These are phyloP conservation scores for Pseudogymnoascus sp. DNA, from an alignment of 2,329 filamentous ascomycete species.

Conservation along the genomic window DNA sequence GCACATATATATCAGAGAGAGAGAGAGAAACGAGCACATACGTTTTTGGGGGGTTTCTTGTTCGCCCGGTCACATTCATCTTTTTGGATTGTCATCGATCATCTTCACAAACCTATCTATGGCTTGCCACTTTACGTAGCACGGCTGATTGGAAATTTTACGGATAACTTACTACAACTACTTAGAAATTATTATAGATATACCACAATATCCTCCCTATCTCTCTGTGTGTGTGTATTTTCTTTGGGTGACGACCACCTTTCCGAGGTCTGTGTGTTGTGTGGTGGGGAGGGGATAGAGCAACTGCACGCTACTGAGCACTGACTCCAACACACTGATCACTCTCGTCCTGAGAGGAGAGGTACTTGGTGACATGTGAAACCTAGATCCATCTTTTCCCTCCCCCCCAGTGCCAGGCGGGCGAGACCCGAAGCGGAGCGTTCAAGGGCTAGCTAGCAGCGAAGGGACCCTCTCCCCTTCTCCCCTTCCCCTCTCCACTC, in stretches of 20 bases:
- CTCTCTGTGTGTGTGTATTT: neutral
- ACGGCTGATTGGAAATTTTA: slow-evolving; percentile 1
- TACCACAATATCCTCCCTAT: neutral
- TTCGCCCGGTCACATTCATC: neutral
- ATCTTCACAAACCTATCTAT: neutral
- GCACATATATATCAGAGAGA: slow-evolving; percentile 5
- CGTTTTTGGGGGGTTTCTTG: neutral
- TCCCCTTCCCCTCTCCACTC: neutral
- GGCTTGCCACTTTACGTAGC: neutral
- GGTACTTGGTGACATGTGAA: slow-evolving; percentile 3
- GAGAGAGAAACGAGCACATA: neutral
- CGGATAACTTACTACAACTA: neutral
- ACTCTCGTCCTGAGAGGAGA: neutral
- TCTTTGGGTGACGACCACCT: neutral
- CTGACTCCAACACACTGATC: slow-evolving; percentile 7
- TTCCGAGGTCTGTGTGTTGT: neutral
- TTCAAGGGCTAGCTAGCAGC: neutral
- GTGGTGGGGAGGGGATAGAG: neutral
- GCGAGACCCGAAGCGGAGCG: neutral
- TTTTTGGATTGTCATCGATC: neutral
- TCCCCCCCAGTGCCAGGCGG: neutral
- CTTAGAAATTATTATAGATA: slow-evolving; percentile 9
- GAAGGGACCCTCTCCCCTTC: neutral
- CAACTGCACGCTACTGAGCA: neutral
- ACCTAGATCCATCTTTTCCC: neutral